These are phyloP conservation scores for Paulownia fortunei DNA, from an alignment of 257 asterid species.

Conservation along the genomic window DNA sequence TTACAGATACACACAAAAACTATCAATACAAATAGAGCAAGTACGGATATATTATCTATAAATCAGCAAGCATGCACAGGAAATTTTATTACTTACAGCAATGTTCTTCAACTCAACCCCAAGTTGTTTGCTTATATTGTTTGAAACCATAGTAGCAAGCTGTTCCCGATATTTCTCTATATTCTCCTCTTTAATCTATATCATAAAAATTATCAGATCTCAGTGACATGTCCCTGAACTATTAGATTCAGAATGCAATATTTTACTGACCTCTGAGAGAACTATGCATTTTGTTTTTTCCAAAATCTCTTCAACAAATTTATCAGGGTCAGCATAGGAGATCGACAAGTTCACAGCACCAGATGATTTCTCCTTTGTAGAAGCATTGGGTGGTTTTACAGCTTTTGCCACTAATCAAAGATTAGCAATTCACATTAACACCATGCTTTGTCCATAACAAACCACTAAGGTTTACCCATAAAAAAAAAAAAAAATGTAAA, in stretches of 20 bases:
- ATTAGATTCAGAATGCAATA: background rate
- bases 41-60: slow-evolving; percentile 3
- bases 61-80: background rate
- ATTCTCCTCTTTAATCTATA: slow-evolving; percentile 55
- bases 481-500: background rate
- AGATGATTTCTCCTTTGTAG: slow-evolving; percentile 50
- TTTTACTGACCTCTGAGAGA: slow-evolving; percentile 64
- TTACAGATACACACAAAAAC: background rate
- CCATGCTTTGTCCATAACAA: slow-evolving; percentile 1
- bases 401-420: slow-evolving; percentile 46
- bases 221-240: background rate
- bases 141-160: slow-evolving; percentile 48
- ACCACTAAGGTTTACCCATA: background rate
- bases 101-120: slow-evolving; percentile 59
- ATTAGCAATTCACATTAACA: background rate
- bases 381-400: slow-evolving; percentile 48
- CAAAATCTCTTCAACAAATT: slow-evolving; percentile 72
- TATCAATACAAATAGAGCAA: background rate
- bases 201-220: slow-evolving; percentile 8
- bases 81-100: slow-evolving; percentile 53
- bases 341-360: slow-evolving; percentile 32
- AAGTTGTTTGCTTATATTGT: slow-evolving; percentile 49
- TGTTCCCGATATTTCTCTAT: slow-evolving; percentile 50
- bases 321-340: slow-evolving; percentile 62
- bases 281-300: slow-evolving; percentile 56